Percentiles rank a stretch among this genome's conserved stretches.
Evolutionary conservation across 2,329 filamentous ascomycete species (phyloP).

Genomic region (Microsporum audouinii): DNA sequence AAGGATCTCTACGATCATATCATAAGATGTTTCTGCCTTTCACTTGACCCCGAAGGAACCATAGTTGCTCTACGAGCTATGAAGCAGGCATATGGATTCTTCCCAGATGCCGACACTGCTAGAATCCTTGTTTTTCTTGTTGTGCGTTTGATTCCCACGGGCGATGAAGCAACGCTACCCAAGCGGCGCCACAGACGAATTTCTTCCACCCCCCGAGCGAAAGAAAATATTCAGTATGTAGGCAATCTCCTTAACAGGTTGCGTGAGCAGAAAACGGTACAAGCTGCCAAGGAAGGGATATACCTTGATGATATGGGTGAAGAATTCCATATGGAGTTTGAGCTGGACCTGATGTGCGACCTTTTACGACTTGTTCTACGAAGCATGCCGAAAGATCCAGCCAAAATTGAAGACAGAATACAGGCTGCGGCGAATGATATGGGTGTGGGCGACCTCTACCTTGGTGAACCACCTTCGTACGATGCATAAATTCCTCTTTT

Average conservation of each 20-base stretch:
- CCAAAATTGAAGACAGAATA: conserved; percentile 26
- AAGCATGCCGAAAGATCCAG: conserved; percentile 20
- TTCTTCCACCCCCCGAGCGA: conserved; percentile 31
- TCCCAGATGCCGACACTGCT: conserved; percentile 37
- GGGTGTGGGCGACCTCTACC: conserved; percentile 23
- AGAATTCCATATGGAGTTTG: conserved; percentile 28
- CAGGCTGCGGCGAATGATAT: conserved; percentile 28
- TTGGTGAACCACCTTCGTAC: conserved; percentile 17
- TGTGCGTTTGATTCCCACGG: conserved; percentile 29
- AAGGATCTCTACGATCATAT: conserved; percentile 43
- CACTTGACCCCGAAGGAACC: conserved; percentile 39
- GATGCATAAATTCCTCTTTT: background rate
- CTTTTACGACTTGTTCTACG: conserved; percentile 32
- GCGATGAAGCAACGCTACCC: conserved; percentile 23
- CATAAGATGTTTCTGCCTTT: conserved; percentile 41
- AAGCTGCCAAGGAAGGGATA: conserved; percentile 24
- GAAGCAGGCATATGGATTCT: conserved; percentile 33
- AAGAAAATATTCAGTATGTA: conserved; percentile 36
- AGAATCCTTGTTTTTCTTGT: conserved; percentile 41
- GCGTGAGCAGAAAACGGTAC: conserved; percentile 27
- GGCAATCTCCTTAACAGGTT: conserved; percentile 35
- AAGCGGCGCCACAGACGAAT: conserved; percentile 32
- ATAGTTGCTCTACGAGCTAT: conserved; percentile 40
- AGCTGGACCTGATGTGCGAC: conserved; percentile 34
- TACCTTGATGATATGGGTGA: conserved; percentile 27